phyloP scores from a whole-genome alignment of 2,329 filamentous ascomycete species.

The Fonsecaea monophora region DNA sequence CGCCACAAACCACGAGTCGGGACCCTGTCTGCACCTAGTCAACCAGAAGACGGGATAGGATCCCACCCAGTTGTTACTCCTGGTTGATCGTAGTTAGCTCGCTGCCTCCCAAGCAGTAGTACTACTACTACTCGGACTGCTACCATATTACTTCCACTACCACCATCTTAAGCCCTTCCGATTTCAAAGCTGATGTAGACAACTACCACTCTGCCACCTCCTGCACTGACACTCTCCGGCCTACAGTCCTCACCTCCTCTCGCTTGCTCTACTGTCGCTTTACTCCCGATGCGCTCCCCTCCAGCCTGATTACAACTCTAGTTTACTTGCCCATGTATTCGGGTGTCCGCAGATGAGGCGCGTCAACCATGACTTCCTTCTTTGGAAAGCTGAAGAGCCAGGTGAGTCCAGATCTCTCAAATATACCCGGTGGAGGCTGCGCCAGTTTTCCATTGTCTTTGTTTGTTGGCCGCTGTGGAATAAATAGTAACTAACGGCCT shows the following conservation, averaged over 20 bases:
- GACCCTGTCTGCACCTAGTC: constrained; percentile 15
- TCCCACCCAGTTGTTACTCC: constrained; percentile 20
- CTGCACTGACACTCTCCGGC: constrained; percentile 6
- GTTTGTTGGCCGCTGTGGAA: not conserved
- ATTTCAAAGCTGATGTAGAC: constrained; percentile 29
- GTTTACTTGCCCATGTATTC: constrained; percentile 28
- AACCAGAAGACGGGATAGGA: constrained; percentile 22
- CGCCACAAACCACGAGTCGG: constrained; percentile 17
- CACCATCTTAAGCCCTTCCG: constrained; percentile 16
- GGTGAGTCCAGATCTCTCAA: constrained; percentile 20
- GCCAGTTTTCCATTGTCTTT: constrained; percentile 7
- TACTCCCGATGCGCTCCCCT: constrained; percentile 25
- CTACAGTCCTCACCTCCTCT: constrained; percentile 6
- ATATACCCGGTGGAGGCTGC: constrained; percentile 2
- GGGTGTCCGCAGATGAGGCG: constrained; percentile 40
- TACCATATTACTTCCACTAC: constrained; percentile 9
- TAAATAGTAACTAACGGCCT: constrained; percentile 1
- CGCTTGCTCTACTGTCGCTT: not conserved
- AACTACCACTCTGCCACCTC: constrained; percentile 20
- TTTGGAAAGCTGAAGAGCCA: constrained; percentile 61
- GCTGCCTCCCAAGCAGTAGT: constrained; percentile 11
- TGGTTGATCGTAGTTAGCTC: constrained; percentile 6
- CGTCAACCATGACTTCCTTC: constrained; percentile 57
- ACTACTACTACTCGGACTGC: constrained; percentile 18
- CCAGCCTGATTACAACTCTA: constrained; percentile 20